Evolutionary conservation across 2,329 filamentous ascomycete species (phyloP).

Genomic region (Aspergillus terreus): DNA sequence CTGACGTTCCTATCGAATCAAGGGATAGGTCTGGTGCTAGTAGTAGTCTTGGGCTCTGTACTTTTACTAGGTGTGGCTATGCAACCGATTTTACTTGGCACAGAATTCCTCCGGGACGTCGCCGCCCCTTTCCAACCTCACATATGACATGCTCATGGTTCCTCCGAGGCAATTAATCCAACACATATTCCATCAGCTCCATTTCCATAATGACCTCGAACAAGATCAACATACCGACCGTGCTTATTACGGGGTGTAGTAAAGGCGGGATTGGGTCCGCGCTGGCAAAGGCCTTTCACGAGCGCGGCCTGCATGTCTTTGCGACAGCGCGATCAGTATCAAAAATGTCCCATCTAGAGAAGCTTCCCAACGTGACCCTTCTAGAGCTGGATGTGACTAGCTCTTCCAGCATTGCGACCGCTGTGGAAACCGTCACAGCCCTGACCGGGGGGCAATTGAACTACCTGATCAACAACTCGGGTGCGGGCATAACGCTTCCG

Average conservation of each 20-base stretch:
- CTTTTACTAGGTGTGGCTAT: no score
- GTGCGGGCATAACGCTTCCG: conserved; percentile 30
- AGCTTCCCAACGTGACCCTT: conserved; percentile 21
- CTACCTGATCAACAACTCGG: conserved; percentile 45
- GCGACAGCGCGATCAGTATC: conserved; percentile 32
- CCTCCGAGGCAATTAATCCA: no score
- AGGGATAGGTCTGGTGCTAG: no score
- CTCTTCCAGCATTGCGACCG: conserved; percentile 25
- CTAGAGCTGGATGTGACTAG: conserved; percentile 32
- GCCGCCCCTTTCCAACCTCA: no score
- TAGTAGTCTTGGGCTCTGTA: no score
- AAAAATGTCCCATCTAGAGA: conserved; percentile 27
- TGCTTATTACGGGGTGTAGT: conserved; percentile 41
- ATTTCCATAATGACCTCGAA: background rate
- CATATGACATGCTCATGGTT: no score
- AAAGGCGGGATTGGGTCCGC: conserved; percentile 38
- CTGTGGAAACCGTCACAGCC: conserved; percentile 18
- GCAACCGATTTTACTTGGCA: no score
- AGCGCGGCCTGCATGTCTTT: conserved; percentile 34
- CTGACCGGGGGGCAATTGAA: conserved; percentile 34
- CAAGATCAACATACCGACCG: conserved; percentile 1
- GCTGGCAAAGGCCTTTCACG: conserved; percentile 34
- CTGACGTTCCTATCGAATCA: no score
- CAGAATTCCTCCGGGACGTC: no score
- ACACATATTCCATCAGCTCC: background rate